A percentile compares a stretch with the other conserved stretches of the same genome.
Evolutionary conservation across 805 yeast species (phyloP).

Genomic region (Kazachstania psychrophila): DNA sequence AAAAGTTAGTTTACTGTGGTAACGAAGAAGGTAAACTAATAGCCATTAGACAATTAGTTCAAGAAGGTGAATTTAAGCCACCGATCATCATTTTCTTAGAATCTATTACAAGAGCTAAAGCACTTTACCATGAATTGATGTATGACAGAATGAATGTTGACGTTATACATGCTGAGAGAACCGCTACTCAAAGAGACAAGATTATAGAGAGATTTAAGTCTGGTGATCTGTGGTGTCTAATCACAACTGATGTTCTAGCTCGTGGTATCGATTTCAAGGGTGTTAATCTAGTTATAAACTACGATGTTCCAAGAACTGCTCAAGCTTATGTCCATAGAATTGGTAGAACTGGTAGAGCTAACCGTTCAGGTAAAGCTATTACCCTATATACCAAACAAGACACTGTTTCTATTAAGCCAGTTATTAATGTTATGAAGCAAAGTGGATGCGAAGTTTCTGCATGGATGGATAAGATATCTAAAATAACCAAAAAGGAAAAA

Average conservation of each 20-base stretch:
- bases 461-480: slow-evolving; percentile 74
- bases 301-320: slow-evolving; percentile 90
- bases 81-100: slow-evolving; percentile 90
- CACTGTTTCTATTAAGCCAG: slow-evolving; percentile 60
- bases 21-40: slow-evolving; percentile 91
- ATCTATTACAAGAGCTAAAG: slow-evolving; percentile 88
- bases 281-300: slow-evolving; percentile 86
- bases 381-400: slow-evolving; percentile 94
- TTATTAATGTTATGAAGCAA: slow-evolving; percentile 90
- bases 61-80: slow-evolving; percentile 77
- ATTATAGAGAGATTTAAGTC: slow-evolving; percentile 74
- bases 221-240: slow-evolving; percentile 93
- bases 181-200: slow-evolving; percentile 77
- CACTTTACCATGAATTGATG: slow-evolving; percentile 82
- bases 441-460: slow-evolving; percentile 66
- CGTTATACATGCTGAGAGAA: slow-evolving; percentile 90
- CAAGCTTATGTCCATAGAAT: slow-evolving; percentile 95
- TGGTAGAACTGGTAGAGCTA: slow-evolving; percentile 98
- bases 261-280: slow-evolving; percentile 98
- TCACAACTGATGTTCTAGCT: slow-evolving; percentile 91
- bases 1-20: slow-evolving; percentile 77
- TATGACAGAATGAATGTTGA: slow-evolving; percentile 91
- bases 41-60: slow-evolving; percentile 82
- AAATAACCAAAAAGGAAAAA: slow-evolving; percentile 56
- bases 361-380: slow-evolving; percentile 74